Evolutionary conservation across 352 stramenopile genomes (phyloP), one percentile per base, ranked within the genome.

Genomic region (Pythium brachiatum): DNA sequence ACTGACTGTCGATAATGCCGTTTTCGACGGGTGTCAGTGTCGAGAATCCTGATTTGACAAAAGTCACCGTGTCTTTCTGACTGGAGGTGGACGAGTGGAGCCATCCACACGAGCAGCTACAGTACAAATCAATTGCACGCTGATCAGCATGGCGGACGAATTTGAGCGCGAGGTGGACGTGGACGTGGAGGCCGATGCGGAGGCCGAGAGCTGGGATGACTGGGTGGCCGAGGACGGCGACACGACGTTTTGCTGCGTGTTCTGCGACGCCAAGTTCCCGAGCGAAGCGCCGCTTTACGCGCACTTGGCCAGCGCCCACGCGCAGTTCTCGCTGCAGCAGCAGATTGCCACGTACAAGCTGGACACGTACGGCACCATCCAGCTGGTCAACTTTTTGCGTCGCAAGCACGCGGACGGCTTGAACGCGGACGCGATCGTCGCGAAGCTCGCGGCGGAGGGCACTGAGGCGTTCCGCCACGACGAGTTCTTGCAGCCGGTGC

Each of bases 321-420:
- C 16, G 2, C 63, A 63, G 57, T 94, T 94, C 67, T 90, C 80
- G 43, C 69, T 94, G 26, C 61, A 61, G 41, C 62, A 74, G 39
- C 64, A 84, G 57, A 84, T 92, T 57, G 69, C 71, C 16, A 64
- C 46, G 39, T 73, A 69, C 29, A 68, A 81, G 54, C 70, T 94
- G 12, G 81, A 92, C 66, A 89, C 79, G 56, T 94, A 94, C 78
- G 79, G 66, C 60, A 86, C 76, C 46, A 91, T 94, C 67, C 82
- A 86, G 58, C 57, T 94, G 23, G 68, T 94, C 34, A 94, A 94
- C 62, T 94, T 79, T 53, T 55, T 92, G 41, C 83, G 85, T 13
- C 68, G 70, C 50, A 78, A 72, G 57, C 77, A 73, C 12, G 59
- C 81, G 25, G 67, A 82, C 36, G 71, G 74, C 29, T 56, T 79